Base-by-base conservation (phyloP, 2,329 filamentous ascomycete species). In the Colletotrichum camelliae region DNA sequence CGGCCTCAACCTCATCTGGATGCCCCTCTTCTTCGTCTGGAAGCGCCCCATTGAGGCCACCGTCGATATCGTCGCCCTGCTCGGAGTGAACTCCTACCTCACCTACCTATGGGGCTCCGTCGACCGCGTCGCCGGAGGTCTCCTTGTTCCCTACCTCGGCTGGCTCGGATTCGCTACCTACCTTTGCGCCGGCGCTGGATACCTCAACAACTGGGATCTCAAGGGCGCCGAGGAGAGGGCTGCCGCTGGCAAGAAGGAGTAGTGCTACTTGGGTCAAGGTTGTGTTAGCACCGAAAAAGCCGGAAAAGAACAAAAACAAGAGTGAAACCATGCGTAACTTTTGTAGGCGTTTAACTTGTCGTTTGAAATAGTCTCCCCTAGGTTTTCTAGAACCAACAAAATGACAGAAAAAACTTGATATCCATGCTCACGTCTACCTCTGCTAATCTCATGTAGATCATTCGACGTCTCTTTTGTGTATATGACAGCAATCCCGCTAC, bases 151-250 rank as follows among this genome's bases (percentile, higher is more conserved):
- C 1, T 98, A 98, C 82, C 86, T 97, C 31, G 94, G 88, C 18
- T 98, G 96, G 96, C 86, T 98, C 79, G 88, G 92, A 69, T 98
- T 97, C 82, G 96, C 96, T 37, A 95, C 94, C 0, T 98, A 98
- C 82, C 87, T 98, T 68, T 95, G 92, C 80, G 91, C 91, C 1
- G 92, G 92, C 0, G 89, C 92, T 4, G 93, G 93, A 2, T 87
- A 93, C 78, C 83, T 95, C 84, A 96, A 95, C 82, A 84, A 87
- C 65, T 95, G 94, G 94, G 88, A 91, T 78, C 85, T 94, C 33
- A 73, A 76, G 58, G 70, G 64, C 18, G 74, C 74, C 29, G 70
- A 74, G 29, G 39, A 73, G 37, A 79, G 80, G 77, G 65, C 74
- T 78, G n/a, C 71, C 68, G 57, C 81, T 79, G 70, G 55, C 76